phyloP scores from a whole-genome alignment of 140 eudicot genomes.

The Flaveria floridana region DNA sequence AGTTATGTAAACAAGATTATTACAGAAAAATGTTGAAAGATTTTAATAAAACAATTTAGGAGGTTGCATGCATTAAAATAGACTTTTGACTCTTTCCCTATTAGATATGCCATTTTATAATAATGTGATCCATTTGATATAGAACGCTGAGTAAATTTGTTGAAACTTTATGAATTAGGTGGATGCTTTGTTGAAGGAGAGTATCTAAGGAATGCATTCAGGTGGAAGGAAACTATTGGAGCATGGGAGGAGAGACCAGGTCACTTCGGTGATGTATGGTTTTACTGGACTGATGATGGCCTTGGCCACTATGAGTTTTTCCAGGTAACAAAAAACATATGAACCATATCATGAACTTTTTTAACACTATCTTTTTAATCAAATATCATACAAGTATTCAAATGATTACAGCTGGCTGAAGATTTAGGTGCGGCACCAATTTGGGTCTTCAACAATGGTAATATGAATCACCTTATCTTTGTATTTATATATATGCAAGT shows the following conservation, averaged over 20 bases:
- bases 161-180: slow-evolving; percentile 43
- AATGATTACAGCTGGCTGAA: slow-evolving; percentile 71
- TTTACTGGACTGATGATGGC: slow-evolving; percentile 97
- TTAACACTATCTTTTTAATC: neutral
- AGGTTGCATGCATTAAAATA: neutral
- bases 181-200: slow-evolving; percentile 96
- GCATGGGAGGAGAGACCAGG: slow-evolving; percentile 99
- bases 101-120: neutral
- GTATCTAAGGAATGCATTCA: slow-evolving; percentile 78
- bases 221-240: slow-evolving; percentile 97
- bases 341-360: neutral
- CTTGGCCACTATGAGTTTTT: slow-evolving; percentile 87
- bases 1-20: neutral
- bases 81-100: neutral
- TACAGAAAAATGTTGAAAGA: neutral
- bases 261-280: slow-evolving; percentile 96
- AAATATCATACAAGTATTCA: neutral
- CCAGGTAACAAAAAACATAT: slow-evolving; percentile 45
- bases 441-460: slow-evolving; percentile 98
- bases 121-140: slow-evolving; percentile 1
- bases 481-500: neutral
- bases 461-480: slow-evolving; percentile 4
- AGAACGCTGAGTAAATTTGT: neutral
- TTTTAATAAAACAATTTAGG: neutral
- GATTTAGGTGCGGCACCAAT: slow-evolving; percentile 87